Percentiles rank a stretch among this genome's conserved stretches.
Evolutionary conservation across 2,329 filamentous ascomycete species (phyloP).

Genomic region (Shiraia bambusicola): DNA sequence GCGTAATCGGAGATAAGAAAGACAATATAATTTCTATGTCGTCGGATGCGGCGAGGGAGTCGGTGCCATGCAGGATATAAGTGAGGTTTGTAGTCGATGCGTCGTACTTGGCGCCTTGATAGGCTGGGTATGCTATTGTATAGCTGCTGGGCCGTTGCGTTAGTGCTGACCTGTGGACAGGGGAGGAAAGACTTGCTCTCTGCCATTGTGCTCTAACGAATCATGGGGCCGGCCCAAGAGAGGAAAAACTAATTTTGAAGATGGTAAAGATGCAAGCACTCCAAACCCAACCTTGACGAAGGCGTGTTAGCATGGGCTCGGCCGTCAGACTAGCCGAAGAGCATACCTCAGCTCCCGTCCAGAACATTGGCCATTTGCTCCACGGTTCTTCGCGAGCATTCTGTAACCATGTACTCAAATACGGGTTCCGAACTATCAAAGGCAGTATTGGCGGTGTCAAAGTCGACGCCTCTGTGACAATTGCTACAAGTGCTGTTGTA

Average conservation of each 20-base stretch:
- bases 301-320: constrained; percentile 11
- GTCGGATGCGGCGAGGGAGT: constrained; percentile 32
- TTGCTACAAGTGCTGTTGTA: constrained; percentile 44
- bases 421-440: constrained; percentile 54
- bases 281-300: constrained; percentile 58
- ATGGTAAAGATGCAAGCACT: constrained; percentile 62
- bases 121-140: constrained; percentile 60
- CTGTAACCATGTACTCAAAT: constrained; percentile 58
- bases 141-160: constrained; percentile 44
- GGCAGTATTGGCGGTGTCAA: constrained; percentile 57
- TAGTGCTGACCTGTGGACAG: background rate
- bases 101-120: constrained; percentile 65
- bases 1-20: constrained; percentile 77
- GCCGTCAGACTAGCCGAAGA: background rate
- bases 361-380: constrained; percentile 86
- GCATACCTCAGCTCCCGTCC: constrained; percentile 65
- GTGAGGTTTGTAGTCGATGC: constrained; percentile 71
- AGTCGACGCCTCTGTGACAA: constrained; percentile 51
- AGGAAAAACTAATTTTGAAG: constrained; percentile 62
- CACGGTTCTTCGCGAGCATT: constrained; percentile 73
- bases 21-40: constrained; percentile 61
- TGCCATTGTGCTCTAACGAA: constrained; percentile 50
- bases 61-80: constrained; percentile 58
- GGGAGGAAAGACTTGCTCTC: constrained; percentile 39
- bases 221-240: constrained; percentile 67